phyloP scores from a whole-genome alignment of 331 rosid species.

The Malus hybrid region DNA sequence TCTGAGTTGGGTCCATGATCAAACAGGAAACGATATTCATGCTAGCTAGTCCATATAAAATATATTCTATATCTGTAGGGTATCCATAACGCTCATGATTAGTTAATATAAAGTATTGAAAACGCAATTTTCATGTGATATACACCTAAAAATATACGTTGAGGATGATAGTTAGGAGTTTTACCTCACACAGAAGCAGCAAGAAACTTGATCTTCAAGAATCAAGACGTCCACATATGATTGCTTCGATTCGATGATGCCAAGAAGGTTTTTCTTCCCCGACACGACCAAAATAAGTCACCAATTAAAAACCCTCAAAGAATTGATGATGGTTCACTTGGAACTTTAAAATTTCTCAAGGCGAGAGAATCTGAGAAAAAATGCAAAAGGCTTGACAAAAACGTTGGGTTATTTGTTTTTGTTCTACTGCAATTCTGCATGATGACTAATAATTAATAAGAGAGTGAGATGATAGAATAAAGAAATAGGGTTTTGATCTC shows the following conservation, averaged over 20 bases:
- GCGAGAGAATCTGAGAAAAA: background rate
- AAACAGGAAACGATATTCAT: background rate
- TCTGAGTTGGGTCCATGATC: background rate
- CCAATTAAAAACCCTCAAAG: background rate
- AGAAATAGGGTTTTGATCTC: background rate
- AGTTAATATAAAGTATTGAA: background rate
- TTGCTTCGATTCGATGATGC: background rate
- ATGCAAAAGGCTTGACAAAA: background rate
- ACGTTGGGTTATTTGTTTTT: background rate
- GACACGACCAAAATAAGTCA: background rate
- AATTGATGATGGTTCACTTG: background rate
- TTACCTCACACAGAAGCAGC: background rate
- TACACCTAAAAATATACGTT: background rate
- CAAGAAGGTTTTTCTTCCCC: background rate
- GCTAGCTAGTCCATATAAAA: background rate
- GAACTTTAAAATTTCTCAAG: background rate
- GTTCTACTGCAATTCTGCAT: background rate
- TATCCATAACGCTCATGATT: background rate
- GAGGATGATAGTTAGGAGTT: background rate
- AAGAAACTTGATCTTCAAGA: background rate
- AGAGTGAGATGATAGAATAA: background rate
- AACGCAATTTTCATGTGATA: background rate
- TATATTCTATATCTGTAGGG: background rate
- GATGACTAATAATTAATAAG: background rate
- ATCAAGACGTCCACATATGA: background rate